Evolutionary conservation across 1,284 basidiomycete species (phyloP).

Genomic region (Apiotrichum laibachii): DNA sequence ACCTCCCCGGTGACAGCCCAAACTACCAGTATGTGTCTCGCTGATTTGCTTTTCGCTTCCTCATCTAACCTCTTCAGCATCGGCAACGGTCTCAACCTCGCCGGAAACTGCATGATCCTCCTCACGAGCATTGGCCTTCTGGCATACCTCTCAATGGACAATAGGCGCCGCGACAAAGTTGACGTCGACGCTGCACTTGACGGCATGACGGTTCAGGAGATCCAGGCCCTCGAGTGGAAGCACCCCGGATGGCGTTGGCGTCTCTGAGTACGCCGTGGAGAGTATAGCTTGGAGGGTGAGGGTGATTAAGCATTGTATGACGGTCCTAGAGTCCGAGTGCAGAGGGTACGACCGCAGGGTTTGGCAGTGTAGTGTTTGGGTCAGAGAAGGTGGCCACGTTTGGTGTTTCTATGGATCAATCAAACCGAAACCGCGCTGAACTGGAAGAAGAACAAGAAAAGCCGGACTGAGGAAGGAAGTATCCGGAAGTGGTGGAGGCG

Average conservation of each 20-base stretch:
- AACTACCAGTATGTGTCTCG: conserved; percentile 15
- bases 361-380: too few relatives aligned
- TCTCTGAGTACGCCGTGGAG: not conserved
- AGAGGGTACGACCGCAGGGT: too few relatives aligned
- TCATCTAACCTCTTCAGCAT: conserved; percentile 8
- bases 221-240: conserved; percentile 23
- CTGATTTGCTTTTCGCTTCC: conserved; percentile 15
- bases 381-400: too few relatives aligned
- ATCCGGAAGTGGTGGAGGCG: too few relatives aligned
- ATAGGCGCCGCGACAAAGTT: conserved; percentile 12
- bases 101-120: conserved; percentile 14
- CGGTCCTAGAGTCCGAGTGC: too few relatives aligned
- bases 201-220: conserved; percentile 11
- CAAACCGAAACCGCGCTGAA: too few relatives aligned
- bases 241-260: conserved; percentile 21
- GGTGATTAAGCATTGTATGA: not conserved
- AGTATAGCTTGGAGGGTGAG: not conserved
- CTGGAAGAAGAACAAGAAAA: too few relatives aligned
- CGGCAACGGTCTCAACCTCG: conserved; percentile 23
- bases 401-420: too few relatives aligned
- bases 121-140: conserved; percentile 11
- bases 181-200: conserved; percentile 12
- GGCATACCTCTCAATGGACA: conserved; percentile 17
- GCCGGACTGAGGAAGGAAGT: too few relatives aligned
- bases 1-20: not conserved